Conservation (phyloP, 1,284 basidiomycete species). For the Cutaneotrichosporon sp. region DNA sequence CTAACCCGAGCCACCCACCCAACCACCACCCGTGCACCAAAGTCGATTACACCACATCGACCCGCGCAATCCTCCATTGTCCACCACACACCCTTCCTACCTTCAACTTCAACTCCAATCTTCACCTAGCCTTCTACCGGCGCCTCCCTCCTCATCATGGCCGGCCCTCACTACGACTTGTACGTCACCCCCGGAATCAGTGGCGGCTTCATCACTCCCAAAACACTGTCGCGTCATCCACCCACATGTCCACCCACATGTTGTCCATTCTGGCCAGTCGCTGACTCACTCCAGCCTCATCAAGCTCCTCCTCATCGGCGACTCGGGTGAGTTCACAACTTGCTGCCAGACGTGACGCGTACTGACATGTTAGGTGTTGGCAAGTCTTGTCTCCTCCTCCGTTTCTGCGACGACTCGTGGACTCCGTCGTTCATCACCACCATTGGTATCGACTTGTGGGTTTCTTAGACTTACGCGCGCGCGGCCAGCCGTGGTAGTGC, state of each 20-base stretch:
- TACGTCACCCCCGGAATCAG: too few species aligned
- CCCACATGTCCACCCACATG: not conserved
- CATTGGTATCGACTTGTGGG: constrained; percentile 60
- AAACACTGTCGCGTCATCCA: too few species aligned
- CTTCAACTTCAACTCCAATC: not conserved
- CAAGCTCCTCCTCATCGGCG: constrained; percentile 95
- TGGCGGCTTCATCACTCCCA: too few species aligned
- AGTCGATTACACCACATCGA: not conserved
- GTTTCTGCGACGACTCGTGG: constrained; percentile 99
- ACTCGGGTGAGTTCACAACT: constrained; percentile 67
- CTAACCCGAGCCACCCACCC: too few species aligned
- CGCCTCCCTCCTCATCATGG: constrained; percentile 32
- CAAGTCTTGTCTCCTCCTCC: constrained; percentile 94
- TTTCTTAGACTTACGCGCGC: too few species aligned
- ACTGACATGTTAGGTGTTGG: constrained; percentile 68
- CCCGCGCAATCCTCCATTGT: not conserved
- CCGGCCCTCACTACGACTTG: constrained; percentile 50
- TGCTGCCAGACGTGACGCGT: not conserved
- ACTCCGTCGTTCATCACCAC: constrained; percentile 99
- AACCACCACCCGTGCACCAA: too few species aligned
- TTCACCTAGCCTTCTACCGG: not conserved
- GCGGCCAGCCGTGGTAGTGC: too few species aligned
- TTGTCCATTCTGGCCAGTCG: not conserved
- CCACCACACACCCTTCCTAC: not conserved
- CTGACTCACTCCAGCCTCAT: constrained; percentile 56